Conservation (phyloP, 192 early-diverging fungal genomes). For the Coemansia sp. region DNA sequence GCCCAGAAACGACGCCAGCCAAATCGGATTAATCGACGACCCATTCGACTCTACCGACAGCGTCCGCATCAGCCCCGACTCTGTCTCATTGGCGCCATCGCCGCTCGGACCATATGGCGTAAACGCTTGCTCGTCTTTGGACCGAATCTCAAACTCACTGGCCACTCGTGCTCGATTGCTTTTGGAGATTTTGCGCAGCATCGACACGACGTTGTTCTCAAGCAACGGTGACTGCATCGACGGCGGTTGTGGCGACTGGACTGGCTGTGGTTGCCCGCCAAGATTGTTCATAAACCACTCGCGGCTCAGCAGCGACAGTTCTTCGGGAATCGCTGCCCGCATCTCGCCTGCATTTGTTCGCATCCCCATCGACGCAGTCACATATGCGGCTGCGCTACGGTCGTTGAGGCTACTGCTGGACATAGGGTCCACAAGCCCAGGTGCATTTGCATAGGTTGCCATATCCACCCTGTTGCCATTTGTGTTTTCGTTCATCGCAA, state of each 20-base stretch:
- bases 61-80: slow-evolving; percentile 9
- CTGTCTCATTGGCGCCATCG: not conserved
- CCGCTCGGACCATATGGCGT: slow-evolving; percentile 10
- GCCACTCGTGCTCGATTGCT: slow-evolving; percentile 29
- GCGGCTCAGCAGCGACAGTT: slow-evolving; percentile 19
- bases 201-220: slow-evolving; percentile 39
- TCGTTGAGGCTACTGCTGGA: not conserved
- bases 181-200: slow-evolving; percentile 48
- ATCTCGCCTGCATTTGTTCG: slow-evolving; percentile 9
- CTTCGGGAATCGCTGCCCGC: slow-evolving; percentile 24
- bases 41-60: slow-evolving; percentile 17
- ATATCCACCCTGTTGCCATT: not conserved
- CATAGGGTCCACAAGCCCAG: not conserved
- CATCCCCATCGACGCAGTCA: not conserved
- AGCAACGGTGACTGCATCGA: slow-evolving; percentile 31
- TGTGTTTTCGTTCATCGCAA: not conserved
- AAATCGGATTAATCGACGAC: slow-evolving; percentile 24
- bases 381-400: not conserved
- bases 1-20: slow-evolving; percentile 42
- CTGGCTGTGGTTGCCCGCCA: slow-evolving; percentile 4
- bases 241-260: slow-evolving; percentile 9
- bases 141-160: not conserved
- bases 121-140: slow-evolving; percentile 9
- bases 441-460: not conserved
- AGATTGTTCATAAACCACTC: slow-evolving; percentile 21